Percentiles rank a stretch among this genome's conserved stretches.
These are phyloP conservation scores for Suaeda aralocaspica DNA, from an alignment of 148 eudicot species.

Conservation along the genomic window DNA sequence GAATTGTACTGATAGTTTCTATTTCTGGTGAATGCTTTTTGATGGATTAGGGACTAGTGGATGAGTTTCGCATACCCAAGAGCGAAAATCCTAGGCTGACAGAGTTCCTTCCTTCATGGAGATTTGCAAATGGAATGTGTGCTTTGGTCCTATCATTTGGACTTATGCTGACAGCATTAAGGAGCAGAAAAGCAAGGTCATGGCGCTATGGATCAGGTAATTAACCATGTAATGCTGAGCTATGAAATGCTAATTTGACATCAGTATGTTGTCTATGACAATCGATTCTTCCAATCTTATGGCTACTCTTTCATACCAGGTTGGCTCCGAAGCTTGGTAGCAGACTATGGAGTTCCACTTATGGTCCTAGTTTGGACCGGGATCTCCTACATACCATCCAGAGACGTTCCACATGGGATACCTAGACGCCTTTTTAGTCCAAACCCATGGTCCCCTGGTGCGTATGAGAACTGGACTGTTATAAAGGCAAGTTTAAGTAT, in stretches of 20 bases:
- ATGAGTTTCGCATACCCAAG: constrained; percentile 67
- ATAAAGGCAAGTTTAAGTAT: constrained; percentile 43
- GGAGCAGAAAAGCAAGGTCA: constrained; percentile 86
- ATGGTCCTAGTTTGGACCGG: constrained; percentile 90
- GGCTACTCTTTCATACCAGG: constrained; percentile 35
- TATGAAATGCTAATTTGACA: not conserved
- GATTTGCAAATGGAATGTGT: constrained; percentile 95
- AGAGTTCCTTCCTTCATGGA: constrained; percentile 70
- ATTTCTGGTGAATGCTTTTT: not conserved
- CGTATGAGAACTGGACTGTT: constrained; percentile 86
- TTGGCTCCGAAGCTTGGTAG: constrained; percentile 74
- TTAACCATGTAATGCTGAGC: constrained; percentile 12
- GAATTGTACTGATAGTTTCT: not conserved
- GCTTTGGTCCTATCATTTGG: constrained; percentile 90
- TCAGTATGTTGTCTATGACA: not conserved
- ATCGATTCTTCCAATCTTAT: too few species aligned
- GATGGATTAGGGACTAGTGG: constrained; percentile 62
- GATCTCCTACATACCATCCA: constrained; percentile 70
- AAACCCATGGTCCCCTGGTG: constrained; percentile 95
- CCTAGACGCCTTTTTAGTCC: constrained; percentile 90
- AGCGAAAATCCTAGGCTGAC: constrained; percentile 43
- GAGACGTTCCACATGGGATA: constrained; percentile 67
- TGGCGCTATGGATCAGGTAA: constrained; percentile 90
- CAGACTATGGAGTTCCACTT: constrained; percentile 93
- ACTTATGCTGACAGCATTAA: constrained; percentile 63